Base-by-base conservation (phyloP, 805 yeast species). In the Pichia thaimueangensis region DNA sequence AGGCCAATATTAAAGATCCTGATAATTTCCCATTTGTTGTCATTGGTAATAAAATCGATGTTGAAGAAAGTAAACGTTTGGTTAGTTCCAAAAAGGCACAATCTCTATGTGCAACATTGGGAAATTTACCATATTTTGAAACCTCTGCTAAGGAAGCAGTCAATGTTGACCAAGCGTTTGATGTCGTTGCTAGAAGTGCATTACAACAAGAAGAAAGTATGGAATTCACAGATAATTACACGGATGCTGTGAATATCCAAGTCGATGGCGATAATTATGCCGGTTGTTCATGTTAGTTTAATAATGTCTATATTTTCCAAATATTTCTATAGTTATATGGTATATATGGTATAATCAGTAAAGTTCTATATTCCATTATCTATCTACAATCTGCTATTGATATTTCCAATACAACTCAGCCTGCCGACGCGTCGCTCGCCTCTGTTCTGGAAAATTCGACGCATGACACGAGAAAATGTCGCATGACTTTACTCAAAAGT, bases 81-180 rank as follows among this genome's bases (percentile, higher is more conserved):
- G 84, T 82, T 15, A 69, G 74, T 20, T 68, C 69, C 35, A 76
- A 76, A 59, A 75, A 75, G 52, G 72, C 77, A 41, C 65, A 68
- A 47, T 64, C 69, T 37, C 46, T 64, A 36, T 62, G 65, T 48
- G 55, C 58, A 20, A 73, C 68, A 49, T 74, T 60, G 67, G 78
- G 57, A 53, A 86, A 88, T 49, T 71, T 88, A 47, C 97, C 98
- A 4, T 80, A 89, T 47, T 91, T 93, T 58, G 96, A 91, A 64
- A 91, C 98, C n/a, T 81, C 93, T 70, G 98, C 98, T 16, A 93
- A 91, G 68, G 96, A 88, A 62, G 88, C 93, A 13, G 86, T 89
- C 38, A 94, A 94, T 54, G 96, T 91, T 28, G 96, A 89, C 58
- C 80, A 84, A 55, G 97, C 97, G 3, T 91, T 91, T 58, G 97